Conservation (phyloP, 371 early-diverging fungal species). For the Smittium culicis region DNA sequence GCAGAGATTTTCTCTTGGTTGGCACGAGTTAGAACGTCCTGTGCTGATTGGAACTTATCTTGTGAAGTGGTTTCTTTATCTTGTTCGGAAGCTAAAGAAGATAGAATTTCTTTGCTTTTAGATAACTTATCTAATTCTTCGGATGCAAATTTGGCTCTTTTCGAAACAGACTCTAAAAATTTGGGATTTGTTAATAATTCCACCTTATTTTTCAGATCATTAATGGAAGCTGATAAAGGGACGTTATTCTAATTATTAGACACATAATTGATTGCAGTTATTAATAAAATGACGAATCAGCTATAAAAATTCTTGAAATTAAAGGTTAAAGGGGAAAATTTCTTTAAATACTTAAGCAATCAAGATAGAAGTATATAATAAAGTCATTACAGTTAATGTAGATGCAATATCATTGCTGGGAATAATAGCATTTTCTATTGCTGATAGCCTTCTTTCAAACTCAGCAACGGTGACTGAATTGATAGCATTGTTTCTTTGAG, state of each 20-base stretch:
- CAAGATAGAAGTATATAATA: neutral
- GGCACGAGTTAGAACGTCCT: neutral
- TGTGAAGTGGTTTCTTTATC: neutral
- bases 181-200: slow-evolving; percentile 6
- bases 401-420: neutral
- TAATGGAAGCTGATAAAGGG: neutral
- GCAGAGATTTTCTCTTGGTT: slow-evolving; percentile 4
- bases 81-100: neutral
- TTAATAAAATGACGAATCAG: no score
- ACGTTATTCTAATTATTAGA: neutral
- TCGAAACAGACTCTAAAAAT: slow-evolving; percentile 5
- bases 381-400: neutral
- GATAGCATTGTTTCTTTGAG: no score
- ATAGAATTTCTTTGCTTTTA: neutral
- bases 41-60: neutral
- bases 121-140: neutral
- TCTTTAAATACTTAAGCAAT: no score
- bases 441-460: slow-evolving; percentile 8
- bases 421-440: neutral
- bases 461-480: no score
- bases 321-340: no score
- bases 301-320: no score
- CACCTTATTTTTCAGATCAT: neutral
- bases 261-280: neutral
- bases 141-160: slow-evolving; percentile 1